These are phyloP conservation scores for Ilyonectria destructans DNA, from an alignment of 2,329 filamentous ascomycete species.

Conservation along the genomic window DNA sequence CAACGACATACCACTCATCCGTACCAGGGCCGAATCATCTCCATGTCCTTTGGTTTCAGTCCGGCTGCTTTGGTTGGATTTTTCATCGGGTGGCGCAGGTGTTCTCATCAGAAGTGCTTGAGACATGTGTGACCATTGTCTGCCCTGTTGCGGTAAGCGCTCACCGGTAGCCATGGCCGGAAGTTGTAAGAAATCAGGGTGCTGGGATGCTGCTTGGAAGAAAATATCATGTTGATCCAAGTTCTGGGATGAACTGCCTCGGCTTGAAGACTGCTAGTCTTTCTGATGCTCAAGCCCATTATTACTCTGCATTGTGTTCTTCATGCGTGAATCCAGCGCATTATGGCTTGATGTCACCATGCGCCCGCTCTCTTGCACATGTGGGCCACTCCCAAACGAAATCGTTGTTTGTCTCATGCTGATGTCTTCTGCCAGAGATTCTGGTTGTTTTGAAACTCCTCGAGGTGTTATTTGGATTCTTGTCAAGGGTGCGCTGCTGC, in stretches of 20 bases:
- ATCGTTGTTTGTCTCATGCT: slow-evolving; percentile 36
- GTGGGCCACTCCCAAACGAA: slow-evolving; percentile 26
- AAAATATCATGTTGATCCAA: slow-evolving; percentile 11
- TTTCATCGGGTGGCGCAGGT: slow-evolving; percentile 33
- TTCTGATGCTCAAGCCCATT: slow-evolving; percentile 35
- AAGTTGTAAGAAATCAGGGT: not conserved
- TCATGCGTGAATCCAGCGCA: slow-evolving; percentile 29
- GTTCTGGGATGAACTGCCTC: slow-evolving; percentile 1
- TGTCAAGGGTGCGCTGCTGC: slow-evolving; percentile 9
- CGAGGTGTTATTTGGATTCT: slow-evolving; percentile 27
- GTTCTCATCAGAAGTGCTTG: slow-evolving; percentile 41
- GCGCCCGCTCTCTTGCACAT: slow-evolving; percentile 23
- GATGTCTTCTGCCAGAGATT: slow-evolving; percentile 15
- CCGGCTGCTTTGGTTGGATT: not conserved
- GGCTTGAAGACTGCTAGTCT: slow-evolving; percentile 43
- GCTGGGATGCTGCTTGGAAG: slow-evolving; percentile 15
- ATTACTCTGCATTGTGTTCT: slow-evolving; percentile 35
- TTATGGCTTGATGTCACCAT: slow-evolving; percentile 30
- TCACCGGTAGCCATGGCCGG: slow-evolving; percentile 2
- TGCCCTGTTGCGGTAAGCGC: slow-evolving; percentile 11
- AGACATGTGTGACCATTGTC: slow-evolving; percentile 37
- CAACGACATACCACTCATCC: not conserved
- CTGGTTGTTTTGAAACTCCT: slow-evolving; percentile 14
- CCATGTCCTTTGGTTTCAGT: slow-evolving; percentile 7
- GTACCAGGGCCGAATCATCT: slow-evolving; percentile 1